Percentiles rank a stretch among this genome's conserved stretches.
These are phyloP conservation scores for Orbilia ellipsospora DNA, from an alignment of 2,329 filamentous ascomycete genomes.

Conservation along the genomic window DNA sequence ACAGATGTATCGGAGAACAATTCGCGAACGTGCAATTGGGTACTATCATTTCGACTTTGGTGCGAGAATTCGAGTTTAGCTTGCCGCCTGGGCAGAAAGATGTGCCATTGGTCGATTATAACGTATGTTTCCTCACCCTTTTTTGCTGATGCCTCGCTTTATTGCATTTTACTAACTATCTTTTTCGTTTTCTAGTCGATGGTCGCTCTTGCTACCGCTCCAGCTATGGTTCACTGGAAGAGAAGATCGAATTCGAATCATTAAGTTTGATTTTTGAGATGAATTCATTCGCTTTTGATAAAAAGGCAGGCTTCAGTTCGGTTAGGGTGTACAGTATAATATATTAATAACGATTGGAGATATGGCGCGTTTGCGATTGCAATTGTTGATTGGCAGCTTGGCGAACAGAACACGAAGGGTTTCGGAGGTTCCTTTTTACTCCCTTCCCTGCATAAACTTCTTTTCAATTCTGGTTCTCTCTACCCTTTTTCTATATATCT, in stretches of 20 bases:
- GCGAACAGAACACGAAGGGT: background rate
- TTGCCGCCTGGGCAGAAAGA: slow-evolving; percentile 69
- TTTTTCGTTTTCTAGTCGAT: slow-evolving; percentile 28
- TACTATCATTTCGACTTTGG: slow-evolving; percentile 72
- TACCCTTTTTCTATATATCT: background rate
- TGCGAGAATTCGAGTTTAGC: slow-evolving; percentile 71
- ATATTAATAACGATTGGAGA: too few relatives aligned
- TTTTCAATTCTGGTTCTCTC: too few relatives aligned
- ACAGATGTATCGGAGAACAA: slow-evolving; percentile 80
- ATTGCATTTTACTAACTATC: background rate
- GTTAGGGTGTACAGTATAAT: too few relatives aligned
- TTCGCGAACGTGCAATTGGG: slow-evolving; percentile 78
- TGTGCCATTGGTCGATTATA: slow-evolving; percentile 74
- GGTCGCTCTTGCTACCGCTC: slow-evolving; percentile 47
- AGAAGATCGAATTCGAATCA: slow-evolving; percentile 51
- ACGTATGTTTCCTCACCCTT: slow-evolving; percentile 23
- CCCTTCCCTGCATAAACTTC: too few relatives aligned
- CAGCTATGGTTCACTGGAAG: slow-evolving; percentile 56
- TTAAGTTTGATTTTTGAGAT: slow-evolving; percentile 15
- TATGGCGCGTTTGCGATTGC: background rate
- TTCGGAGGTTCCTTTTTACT: too few relatives aligned
- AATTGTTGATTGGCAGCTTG: background rate
- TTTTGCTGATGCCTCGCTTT: background rate
- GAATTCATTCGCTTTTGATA: background rate
- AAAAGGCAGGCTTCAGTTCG: background rate